Conservation (phyloP, 2,329 filamentous ascomycete genomes). For the Lasiodiplodia theobromae region DNA sequence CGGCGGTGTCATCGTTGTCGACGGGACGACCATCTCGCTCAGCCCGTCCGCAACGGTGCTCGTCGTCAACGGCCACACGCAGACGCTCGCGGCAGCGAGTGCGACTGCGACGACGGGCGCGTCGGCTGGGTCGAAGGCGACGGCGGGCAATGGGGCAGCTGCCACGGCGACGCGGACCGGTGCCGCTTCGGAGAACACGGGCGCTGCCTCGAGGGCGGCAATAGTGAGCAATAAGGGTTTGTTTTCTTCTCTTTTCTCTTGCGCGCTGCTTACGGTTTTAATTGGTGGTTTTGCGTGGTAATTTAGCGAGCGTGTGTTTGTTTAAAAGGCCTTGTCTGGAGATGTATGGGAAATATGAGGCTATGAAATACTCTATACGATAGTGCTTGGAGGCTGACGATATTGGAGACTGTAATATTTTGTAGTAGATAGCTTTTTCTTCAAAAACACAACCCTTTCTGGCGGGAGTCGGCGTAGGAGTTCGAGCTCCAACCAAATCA, state of each 20-base stretch:
- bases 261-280: background rate
- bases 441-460: background rate
- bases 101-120: background rate
- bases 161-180: background rate
- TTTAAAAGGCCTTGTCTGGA: background rate
- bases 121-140: background rate
- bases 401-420: background rate
- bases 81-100: background rate
- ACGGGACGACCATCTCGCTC: constrained; percentile 37
- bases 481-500: background rate
- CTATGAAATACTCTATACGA: background rate
- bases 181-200: background rate
- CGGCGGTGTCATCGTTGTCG: constrained; percentile 43
- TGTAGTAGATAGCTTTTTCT: background rate
- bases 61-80: constrained; percentile 35
- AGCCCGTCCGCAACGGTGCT: constrained; percentile 30
- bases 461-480: background rate
- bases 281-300: background rate
- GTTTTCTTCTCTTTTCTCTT: background rate
- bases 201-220: background rate
- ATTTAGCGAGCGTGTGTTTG: background rate
- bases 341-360: background rate
- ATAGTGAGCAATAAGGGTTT: background rate
- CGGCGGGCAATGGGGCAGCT: background rate
- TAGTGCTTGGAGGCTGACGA: background rate